Conservation (phyloP, 1,139 yeast species). For the Debaryomyces nepalensis region DNA sequence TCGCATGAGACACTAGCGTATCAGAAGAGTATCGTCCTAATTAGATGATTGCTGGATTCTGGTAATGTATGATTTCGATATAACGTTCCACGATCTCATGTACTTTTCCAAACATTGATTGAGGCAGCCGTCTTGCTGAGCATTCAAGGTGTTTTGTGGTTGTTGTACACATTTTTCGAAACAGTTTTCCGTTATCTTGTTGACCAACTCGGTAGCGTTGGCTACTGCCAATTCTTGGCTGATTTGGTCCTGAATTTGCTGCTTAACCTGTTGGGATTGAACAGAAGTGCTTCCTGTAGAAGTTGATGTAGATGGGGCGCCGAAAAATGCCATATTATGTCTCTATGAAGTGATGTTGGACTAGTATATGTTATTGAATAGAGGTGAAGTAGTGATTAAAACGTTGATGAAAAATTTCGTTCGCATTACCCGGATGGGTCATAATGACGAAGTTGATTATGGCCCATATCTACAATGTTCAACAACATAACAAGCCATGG, state of each 20-base stretch:
- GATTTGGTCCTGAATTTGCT: conserved; percentile 71
- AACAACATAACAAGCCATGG: too few relatives aligned
- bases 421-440: conserved; percentile 11
- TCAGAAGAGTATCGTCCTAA: neutral
- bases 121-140: conserved; percentile 55
- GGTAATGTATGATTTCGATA: conserved; percentile 74
- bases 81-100: conserved; percentile 88
- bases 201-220: conserved; percentile 85
- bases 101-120: conserved; percentile 83
- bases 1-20: neutral
- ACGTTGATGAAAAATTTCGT: conserved; percentile 9
- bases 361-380: neutral
- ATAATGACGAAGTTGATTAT: too few relatives aligned
- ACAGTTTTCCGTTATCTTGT: conserved; percentile 87
- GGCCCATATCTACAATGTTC: too few relatives aligned
- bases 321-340: conserved; percentile 38
- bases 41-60: conserved; percentile 57
- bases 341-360: neutral
- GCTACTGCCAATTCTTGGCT: conserved; percentile 85
- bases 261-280: conserved; percentile 44
- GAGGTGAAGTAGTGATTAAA: neutral
- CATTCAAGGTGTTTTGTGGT: conserved; percentile 49
- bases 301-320: conserved; percentile 28
- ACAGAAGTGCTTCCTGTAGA: conserved; percentile 21
- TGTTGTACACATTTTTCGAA: conserved; percentile 71